Conservation (phyloP, 2,329 filamentous ascomycete genomes). For the Aureobasidium vineae region DNA sequence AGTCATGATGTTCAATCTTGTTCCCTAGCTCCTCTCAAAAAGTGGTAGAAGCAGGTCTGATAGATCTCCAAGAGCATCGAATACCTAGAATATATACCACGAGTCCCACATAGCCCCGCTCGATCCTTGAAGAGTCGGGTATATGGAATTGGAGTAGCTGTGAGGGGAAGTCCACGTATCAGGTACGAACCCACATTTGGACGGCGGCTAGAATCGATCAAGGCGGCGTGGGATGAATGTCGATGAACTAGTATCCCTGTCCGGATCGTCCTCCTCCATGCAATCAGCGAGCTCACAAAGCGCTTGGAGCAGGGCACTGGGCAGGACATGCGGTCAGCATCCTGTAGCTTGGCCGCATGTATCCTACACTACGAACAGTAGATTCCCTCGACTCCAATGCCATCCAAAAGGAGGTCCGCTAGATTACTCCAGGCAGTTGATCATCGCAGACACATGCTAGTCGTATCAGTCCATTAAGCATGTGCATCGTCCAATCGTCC, state of each 20-base stretch:
- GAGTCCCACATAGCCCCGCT: slow-evolving; percentile 16
- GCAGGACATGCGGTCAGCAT: background rate
- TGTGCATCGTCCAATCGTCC: background rate
- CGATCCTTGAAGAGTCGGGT: background rate
- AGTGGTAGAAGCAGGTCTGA: background rate
- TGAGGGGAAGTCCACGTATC: slow-evolving; percentile 16
- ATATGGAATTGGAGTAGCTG: background rate
- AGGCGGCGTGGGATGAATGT: background rate
- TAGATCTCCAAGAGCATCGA: background rate
- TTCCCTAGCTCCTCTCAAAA: background rate
- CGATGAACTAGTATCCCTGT: background rate
- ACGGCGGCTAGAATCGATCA: slow-evolving; percentile 1
- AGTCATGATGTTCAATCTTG: slow-evolving; percentile 46
- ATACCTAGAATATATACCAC: background rate
- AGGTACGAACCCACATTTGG: background rate
- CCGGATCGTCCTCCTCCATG: background rate
- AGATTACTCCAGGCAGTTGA: background rate
- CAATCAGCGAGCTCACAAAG: background rate
- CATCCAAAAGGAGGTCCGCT: background rate
- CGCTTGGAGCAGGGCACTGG: background rate
- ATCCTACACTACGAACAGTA: background rate
- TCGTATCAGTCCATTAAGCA: background rate
- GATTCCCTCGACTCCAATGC: background rate
- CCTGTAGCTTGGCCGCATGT: background rate
- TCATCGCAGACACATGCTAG: background rate